Evolutionary conservation across 805 yeast genomes (phyloP).

Genomic region (Candida incommunis): DNA sequence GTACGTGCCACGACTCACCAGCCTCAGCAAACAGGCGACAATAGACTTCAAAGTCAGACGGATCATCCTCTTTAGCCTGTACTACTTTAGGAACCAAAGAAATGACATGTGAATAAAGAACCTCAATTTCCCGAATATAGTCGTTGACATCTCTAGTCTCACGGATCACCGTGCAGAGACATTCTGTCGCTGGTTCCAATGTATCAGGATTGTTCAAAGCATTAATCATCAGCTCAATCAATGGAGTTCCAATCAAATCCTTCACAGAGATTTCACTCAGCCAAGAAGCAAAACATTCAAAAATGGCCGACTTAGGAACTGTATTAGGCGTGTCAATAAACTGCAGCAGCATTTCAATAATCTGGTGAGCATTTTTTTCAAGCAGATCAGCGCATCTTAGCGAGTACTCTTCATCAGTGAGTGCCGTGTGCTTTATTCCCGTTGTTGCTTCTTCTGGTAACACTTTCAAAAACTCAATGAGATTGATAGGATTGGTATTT

Average conservation of each 20-base stretch:
- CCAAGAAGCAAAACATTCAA: constrained; percentile 83
- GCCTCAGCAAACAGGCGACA: constrained; percentile 79
- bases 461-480: constrained; percentile 71
- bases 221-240: constrained; percentile 55
- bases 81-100: constrained; percentile 34
- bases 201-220: constrained; percentile 44
- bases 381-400: constrained; percentile 50
- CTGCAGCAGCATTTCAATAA: constrained; percentile 47
- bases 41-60: constrained; percentile 52
- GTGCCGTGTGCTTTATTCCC: constrained; percentile 60
- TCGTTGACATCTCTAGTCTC: constrained; percentile 63
- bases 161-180: constrained; percentile 63
- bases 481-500: constrained; percentile 26
- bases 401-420: constrained; percentile 70
- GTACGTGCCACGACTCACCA: constrained; percentile 89
- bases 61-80: constrained; percentile 28
- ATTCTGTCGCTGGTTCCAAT: constrained; percentile 76
- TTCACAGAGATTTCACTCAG: constrained; percentile 71
- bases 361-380: constrained; percentile 49
- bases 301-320: constrained; percentile 30
- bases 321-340: constrained; percentile 26
- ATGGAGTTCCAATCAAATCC: constrained; percentile 46
- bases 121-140: constrained; percentile 38
- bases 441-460: constrained; percentile 75
- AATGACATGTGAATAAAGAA: constrained; percentile 56